These are phyloP conservation scores for Aspergillus latus DNA, from an alignment of 2,329 filamentous ascomycete species.

Conservation along the genomic window DNA sequence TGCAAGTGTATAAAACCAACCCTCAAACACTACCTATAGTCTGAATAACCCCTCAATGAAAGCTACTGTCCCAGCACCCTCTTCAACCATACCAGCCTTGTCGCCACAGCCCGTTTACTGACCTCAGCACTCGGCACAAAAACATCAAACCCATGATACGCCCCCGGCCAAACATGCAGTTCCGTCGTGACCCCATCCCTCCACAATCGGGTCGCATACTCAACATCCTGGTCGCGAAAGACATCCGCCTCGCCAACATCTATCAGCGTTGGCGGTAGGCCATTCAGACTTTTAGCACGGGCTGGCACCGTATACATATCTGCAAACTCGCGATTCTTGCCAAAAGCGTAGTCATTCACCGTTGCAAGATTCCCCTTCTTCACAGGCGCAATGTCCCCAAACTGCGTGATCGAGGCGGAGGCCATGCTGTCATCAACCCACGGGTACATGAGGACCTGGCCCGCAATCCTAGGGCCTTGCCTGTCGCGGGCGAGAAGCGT, in stretches of 20 bases:
- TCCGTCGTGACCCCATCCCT: constrained; percentile 12
- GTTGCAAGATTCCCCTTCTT: not conserved
- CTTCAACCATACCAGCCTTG: constrained; percentile 1
- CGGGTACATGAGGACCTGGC: constrained; percentile 21
- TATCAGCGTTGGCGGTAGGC: constrained; percentile 13
- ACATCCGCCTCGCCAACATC: constrained; percentile 19
- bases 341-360: constrained; percentile 6
- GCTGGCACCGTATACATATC: constrained; percentile 14
- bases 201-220: constrained; percentile 14
- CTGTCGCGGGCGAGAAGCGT: constrained; percentile 20
- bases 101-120: not conserved
- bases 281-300: constrained; percentile 7
- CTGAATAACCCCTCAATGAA: no score
- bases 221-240: constrained; percentile 16
- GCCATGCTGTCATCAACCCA: constrained; percentile 20
- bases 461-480: constrained; percentile 14
- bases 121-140: constrained; percentile 13
- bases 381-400: constrained; percentile 6
- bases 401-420: constrained; percentile 14
- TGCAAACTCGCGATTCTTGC: constrained; percentile 25
- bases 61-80: not conserved
- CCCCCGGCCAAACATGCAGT: constrained; percentile 20
- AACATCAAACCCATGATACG: constrained; percentile 19
- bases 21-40: no score
- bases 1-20: no score